phyloP scores from a whole-genome alignment of 129 eudicot species.

The Flaveria linearis region DNA sequence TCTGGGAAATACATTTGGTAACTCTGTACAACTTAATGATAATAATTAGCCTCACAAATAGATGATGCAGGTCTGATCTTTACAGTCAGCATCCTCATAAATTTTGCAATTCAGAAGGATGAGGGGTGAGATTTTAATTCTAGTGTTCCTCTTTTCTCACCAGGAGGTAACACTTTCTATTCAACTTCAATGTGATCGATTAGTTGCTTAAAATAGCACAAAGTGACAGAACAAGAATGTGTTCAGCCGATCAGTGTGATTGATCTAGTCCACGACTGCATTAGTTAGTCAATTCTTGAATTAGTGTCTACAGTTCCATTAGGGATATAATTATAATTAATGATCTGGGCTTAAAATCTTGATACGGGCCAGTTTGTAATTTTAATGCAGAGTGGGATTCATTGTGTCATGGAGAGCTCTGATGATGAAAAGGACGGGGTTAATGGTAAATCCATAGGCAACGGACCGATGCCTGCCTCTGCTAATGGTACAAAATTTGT shows the following conservation, averaged over 20 bases:
- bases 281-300: neutral
- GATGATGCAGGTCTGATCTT: neutral
- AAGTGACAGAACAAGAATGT: neutral
- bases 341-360: neutral
- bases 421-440: conserved; percentile 49
- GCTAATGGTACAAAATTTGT: conserved; percentile 45
- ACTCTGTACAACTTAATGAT: neutral
- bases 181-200: neutral
- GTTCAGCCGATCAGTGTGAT: neutral
- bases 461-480: conserved; percentile 28
- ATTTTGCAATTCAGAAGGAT: neutral
- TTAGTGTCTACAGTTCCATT: neutral
- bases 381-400: conserved; percentile 25
- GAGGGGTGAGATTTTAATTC: neutral
- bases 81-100: too few species aligned
- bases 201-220: neutral
- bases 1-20: neutral
- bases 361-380: neutral
- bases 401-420: conserved; percentile 47
- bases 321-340: neutral
- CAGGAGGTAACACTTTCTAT: neutral
- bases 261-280: neutral
- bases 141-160: neutral
- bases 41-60: neutral
- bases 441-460: conserved; percentile 26